Base-by-base conservation (phyloP, 2,329 filamentous ascomycete species). In the Fusarium sp. region DNA sequence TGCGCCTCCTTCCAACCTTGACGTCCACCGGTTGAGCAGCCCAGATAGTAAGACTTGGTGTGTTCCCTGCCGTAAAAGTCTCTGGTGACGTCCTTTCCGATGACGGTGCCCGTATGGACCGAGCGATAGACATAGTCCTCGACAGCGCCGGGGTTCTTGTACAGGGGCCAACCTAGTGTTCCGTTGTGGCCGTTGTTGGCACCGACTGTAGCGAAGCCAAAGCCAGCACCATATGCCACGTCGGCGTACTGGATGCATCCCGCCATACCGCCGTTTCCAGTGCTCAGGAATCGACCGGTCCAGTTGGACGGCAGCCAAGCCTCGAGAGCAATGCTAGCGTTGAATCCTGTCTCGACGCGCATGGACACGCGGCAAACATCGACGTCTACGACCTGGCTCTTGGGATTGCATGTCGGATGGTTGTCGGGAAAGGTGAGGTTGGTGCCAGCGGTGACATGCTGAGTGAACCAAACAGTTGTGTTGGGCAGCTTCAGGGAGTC, bases 21-120 rank as follows among this genome's bases (percentile, higher is more conserved):
- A 1, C 85, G 76, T 3, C 86, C 85, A 19, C 86, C 86, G 0
- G 83, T 82, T 0, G 83, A 87, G 69, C 85, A 88, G 13, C 85
- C 86, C 6, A 81, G 71, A 61, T 82, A 87, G 70, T 87, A 88
- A 3, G 78, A 80, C 58, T 81, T 81, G 3, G 73, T 72, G 1
- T 76, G 71, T 0, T 43, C 17, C 15, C 61, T 54, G 5, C 73
- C 72, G 59, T 87, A 87, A 69, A 83, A 85, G 27, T 55, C 25
- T 25, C 60, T 48, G 4, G 58, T 46, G 1, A 60, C 21, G 4
- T 63, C 35, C 11, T 65, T 65, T 13, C 63, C 63, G 2, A 63
- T 50, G 1, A 65, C 58, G 23, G 53, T 49, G 3, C 62, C 62
- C 0, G 62, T 63, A 33, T 66, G 63, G 0, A 66, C 62, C 1